Conservation (phyloP, 208 protist genomes). For the Strigomonas oncopelti region DNA sequence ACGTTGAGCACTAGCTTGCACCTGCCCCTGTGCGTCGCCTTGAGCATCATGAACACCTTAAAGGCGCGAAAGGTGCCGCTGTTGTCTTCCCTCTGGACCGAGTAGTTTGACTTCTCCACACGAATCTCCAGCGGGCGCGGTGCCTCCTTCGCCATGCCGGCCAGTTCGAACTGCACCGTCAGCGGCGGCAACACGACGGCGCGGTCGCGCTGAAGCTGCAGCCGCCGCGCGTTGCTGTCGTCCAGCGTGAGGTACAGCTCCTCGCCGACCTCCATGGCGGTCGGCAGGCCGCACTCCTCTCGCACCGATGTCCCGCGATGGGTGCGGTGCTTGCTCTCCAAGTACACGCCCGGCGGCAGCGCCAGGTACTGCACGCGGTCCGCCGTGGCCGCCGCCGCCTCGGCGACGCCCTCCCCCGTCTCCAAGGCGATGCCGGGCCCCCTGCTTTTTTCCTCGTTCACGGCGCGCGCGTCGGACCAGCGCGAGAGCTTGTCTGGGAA, state of each 20-base stretch:
- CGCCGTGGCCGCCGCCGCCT: neutral
- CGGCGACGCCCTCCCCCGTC: neutral
- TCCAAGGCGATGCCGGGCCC: neutral
- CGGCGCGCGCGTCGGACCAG: neutral
- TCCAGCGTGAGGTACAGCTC: conserved; percentile 56
- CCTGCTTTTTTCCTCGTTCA: neutral
- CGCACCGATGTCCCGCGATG: conserved; percentile 49
- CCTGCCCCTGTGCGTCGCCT: conserved; percentile 4
- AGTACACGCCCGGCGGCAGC: conserved; percentile 46
- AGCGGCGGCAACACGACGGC: neutral
- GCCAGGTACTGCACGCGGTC: conserved; percentile 23
- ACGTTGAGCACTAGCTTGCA: conserved; percentile 45
- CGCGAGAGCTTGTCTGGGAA: conserved; percentile 58
- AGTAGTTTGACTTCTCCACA: neutral
- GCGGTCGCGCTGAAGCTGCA: neutral
- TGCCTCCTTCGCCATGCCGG: neutral
- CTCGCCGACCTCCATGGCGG: conserved; percentile 55
- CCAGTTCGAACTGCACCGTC: conserved; percentile 8
- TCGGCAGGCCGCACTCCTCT: conserved; percentile 55
- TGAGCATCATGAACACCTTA: neutral
- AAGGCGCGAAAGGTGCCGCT: conserved; percentile 1
- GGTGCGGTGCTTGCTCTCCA: conserved; percentile 59
- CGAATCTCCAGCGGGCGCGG: neutral
- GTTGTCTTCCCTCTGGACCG: neutral
- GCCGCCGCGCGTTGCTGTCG: conserved; percentile 30